A percentile compares a stretch with the other conserved stretches of the same genome.
Conservation (phyloP, 164 flowering plant species). For the Vitis riparia region DNA sequence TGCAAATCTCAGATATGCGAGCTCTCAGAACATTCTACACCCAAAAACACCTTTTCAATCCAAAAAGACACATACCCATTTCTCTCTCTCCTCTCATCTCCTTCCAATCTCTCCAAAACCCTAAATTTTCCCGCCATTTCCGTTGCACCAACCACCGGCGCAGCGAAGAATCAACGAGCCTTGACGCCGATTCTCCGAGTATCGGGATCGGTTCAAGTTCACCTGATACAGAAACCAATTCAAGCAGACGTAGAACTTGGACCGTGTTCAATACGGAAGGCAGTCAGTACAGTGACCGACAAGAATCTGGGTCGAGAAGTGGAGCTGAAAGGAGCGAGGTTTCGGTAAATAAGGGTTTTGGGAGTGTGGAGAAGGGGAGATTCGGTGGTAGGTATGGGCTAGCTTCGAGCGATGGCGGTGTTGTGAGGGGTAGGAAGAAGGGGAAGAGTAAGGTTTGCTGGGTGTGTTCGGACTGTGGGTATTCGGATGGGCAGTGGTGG, state of each 20-base stretch:
- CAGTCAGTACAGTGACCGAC: not conserved
- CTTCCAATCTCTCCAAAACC: conserved; percentile 11
- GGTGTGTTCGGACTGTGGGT: conserved; percentile 76
- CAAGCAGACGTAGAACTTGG: conserved; percentile 15
- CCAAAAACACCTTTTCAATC: conserved; percentile 20
- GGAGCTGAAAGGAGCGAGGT: not conserved
- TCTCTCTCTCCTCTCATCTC: conserved; percentile 8
- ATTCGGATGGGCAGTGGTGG: conserved; percentile 84
- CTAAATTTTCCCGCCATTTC: conserved; percentile 19
- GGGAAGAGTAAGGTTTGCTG: conserved; percentile 48
- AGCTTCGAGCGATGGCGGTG: conserved; percentile 8
- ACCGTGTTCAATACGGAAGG: conserved; percentile 25
- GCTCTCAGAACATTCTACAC: conserved; percentile 28
- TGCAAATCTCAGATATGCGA: conserved; percentile 49
- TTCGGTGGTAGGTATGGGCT: not conserved
- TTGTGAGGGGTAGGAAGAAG: conserved; percentile 35
- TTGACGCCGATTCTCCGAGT: not conserved
- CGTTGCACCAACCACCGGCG: conserved; percentile 13
- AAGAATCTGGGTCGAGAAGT: not conserved
- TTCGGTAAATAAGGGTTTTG: not conserved
- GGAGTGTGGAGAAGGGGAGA: conserved; percentile 9
- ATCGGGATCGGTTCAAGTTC: conserved; percentile 10
- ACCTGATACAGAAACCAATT: not conserved
- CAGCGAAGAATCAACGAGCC: conserved; percentile 4
- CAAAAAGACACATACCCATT: conserved; percentile 2